Evolutionary conservation across 192 early-diverging fungal genomes (phyloP).

Genomic region (Pilaira anomala): DNA sequence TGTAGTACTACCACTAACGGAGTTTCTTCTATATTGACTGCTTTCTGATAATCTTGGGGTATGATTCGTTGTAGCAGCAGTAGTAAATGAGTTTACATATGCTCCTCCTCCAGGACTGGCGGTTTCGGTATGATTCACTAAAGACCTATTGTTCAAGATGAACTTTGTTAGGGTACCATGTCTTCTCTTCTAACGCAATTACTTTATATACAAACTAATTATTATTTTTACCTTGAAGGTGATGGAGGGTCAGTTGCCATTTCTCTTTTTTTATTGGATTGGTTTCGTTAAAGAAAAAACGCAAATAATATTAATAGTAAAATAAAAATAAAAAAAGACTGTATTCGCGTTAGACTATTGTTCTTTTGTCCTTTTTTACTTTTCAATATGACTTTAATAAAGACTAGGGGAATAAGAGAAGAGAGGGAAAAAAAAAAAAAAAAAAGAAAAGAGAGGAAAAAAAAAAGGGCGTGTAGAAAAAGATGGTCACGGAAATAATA

Average conservation of each 20-base stretch:
- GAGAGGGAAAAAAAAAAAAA: not conserved
- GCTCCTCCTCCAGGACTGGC: not conserved
- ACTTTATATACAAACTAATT: not conserved
- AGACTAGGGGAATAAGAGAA: not conserved
- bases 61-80: not conserved
- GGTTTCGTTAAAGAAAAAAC: too few relatives aligned
- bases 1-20: not conserved
- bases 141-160: not conserved
- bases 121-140: not conserved
- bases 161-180: not conserved
- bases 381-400: too few relatives aligned
- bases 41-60: not conserved
- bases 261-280: too few relatives aligned
- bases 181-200: too few relatives aligned
- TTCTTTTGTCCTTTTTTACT: too few relatives aligned
- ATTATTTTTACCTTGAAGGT: not conserved
- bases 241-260: conserved; percentile 19
- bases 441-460: not conserved
- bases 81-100: not conserved
- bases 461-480: too few relatives aligned
- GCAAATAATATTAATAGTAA: not conserved
- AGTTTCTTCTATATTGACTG: not conserved
- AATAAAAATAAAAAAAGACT: not conserved
- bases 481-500: too few relatives aligned
- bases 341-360: too few relatives aligned